phyloP scores from a whole-genome alignment of 305 asterid species.

The Plantago lanceolata region DNA sequence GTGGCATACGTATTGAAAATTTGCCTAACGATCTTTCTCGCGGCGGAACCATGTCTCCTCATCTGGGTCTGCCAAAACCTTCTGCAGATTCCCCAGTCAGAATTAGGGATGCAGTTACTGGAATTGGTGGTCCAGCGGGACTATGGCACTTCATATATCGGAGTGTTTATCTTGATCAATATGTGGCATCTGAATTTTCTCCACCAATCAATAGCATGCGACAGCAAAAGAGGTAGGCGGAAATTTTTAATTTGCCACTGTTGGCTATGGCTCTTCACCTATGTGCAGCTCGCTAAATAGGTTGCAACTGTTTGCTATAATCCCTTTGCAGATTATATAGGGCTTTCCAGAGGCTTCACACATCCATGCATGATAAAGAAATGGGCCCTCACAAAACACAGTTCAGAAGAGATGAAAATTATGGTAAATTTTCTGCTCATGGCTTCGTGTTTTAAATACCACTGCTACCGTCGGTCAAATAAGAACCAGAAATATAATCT shows the following conservation, averaged over 20 bases:
- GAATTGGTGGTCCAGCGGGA: conserved; percentile 92
- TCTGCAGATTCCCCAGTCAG: conserved; percentile 46
- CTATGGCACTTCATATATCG: conserved; percentile 96
- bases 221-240: conserved; percentile 75
- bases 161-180: conserved; percentile 80
- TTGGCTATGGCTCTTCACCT: conserved; percentile 14
- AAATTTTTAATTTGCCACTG: conserved; percentile 20
- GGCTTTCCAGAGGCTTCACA: conserved; percentile 75
- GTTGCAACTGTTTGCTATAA: not conserved
- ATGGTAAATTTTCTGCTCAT: conserved; percentile 47
- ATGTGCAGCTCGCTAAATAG: conserved; percentile 11
- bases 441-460: not conserved
- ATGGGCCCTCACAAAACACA: conserved; percentile 90
- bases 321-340: conserved; percentile 59
- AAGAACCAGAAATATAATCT: not conserved
- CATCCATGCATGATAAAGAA: conserved; percentile 83
- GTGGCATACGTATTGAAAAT: conserved; percentile 85
- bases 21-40: conserved; percentile 57
- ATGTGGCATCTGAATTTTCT: conserved; percentile 87
- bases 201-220: conserved; percentile 64
- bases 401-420: conserved; percentile 89
- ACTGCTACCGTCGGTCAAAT: conserved; percentile 14
- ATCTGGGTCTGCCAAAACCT: conserved; percentile 51
- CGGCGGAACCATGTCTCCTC: conserved; percentile 53
- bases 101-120: conserved; percentile 38